Base-by-base conservation (phyloP, 2,329 filamentous ascomycete genomes). In the Cadophora luteo-olivacea region DNA sequence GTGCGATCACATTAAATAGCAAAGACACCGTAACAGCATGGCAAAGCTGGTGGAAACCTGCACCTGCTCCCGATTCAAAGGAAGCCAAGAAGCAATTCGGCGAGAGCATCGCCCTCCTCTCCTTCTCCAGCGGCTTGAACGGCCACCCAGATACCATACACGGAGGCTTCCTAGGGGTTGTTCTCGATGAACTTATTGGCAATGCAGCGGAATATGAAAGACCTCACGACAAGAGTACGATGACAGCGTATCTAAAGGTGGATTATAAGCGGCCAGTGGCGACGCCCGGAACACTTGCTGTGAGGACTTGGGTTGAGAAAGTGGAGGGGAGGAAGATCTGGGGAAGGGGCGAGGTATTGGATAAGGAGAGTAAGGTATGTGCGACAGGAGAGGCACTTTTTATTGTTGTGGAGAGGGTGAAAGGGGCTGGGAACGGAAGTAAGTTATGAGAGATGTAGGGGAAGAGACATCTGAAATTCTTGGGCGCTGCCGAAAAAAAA, bases 151-250 rank as follows among this genome's bases (percentile, higher is more conserved):
- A 81, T 11, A 81, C 86, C 2, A 79, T 81, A n/a, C 88, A 91
- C 75, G 88, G 89, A 25, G 89, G 89, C 0, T 83, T 90, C 49
- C 81, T 87, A 2, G 83, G 83, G 3, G 81, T 85, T 0, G 73
- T 91, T 19, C 74, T 91, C 11, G 89, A 91, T 74, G 88, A 91
- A 74, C 78, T 81, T 9, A 83, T 86, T 74, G 74, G 74, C 0
- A 69, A 49, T 38, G 67, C 67, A 5, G 66, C 64, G 2, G 70
- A 69, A n/a, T 48, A 54, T 29, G 49, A 55, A 16, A 68, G 66
- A 22, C 58, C 68, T 3, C 16, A 6, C 4, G 71, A 70, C n/a
- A 76, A 73, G 36, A 69, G 67, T 11, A 72, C 68, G 0, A 73
- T 77, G 70, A 87, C 86, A 12, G 85, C 81, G 5, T 85, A 86